phyloP scores from a whole-genome alignment of 768 basidiomycete species.

The Calocybe indica region DNA sequence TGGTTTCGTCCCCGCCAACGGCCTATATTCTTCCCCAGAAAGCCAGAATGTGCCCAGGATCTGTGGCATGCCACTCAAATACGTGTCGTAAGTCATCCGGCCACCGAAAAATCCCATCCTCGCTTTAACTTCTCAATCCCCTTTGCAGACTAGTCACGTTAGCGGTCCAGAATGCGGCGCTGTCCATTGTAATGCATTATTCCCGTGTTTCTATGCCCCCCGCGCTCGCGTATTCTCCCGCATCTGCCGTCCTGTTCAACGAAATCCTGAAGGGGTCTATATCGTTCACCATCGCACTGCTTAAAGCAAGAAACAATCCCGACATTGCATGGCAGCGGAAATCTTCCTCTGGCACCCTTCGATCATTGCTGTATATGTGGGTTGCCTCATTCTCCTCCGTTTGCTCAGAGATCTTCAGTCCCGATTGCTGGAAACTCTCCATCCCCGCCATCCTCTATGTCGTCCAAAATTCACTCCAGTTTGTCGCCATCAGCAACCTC shows the following conservation, averaged over 20 bases:
- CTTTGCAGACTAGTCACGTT: constrained; percentile 68
- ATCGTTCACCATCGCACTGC: constrained; percentile 82
- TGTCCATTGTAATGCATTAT: constrained; percentile 98
- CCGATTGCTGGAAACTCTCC: constrained; percentile 96
- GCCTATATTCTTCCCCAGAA: constrained; percentile 26
- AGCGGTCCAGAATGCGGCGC: constrained; percentile 90
- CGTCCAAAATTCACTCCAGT: constrained; percentile 96
- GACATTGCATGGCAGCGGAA: constrained; percentile 37
- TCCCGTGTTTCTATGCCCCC: constrained; percentile 86
- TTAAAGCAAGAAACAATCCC: constrained; percentile 36
- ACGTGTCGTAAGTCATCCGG: constrained; percentile 58
- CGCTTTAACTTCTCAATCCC: constrained; percentile 1
- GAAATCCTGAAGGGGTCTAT: constrained; percentile 93
- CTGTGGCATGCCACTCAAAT: constrained; percentile 74
- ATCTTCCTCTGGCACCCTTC: constrained; percentile 28
- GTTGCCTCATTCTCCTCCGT: constrained; percentile 48
- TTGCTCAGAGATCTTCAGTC: constrained; percentile 72
- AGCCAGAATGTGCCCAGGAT: constrained; percentile 40
- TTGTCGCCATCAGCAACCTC: constrained; percentile 92
- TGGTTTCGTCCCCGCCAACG: constrained; percentile 20
- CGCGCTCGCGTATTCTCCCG: constrained; percentile 83
- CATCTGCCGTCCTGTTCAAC: constrained; percentile 89
- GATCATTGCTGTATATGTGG: constrained; percentile 37
- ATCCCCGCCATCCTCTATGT: constrained; percentile 95
- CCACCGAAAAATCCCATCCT: constrained; percentile 4